Evolutionary conservation across 2,329 filamentous ascomycete species (phyloP), one percentile per base, ranked within the genome.

Genomic region (Atkinsonella texensis): DNA sequence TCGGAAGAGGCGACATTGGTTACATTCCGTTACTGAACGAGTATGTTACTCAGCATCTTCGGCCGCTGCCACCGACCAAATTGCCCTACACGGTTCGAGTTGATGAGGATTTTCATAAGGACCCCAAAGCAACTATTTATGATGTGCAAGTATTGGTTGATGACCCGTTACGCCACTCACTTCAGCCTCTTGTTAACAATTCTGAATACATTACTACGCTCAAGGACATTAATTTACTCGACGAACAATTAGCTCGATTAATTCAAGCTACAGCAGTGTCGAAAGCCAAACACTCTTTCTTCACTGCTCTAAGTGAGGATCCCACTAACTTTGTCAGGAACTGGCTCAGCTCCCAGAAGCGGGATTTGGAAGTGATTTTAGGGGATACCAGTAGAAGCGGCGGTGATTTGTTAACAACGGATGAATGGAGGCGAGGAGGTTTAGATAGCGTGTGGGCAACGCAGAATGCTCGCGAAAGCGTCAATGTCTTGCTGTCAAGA

Each of bases 81-180:
- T 79, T 98, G 35, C 77, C 83, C 20, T 98, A 96, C 72, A 98
- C 90, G 9, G 93, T 98, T 64, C 88, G 91, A 53, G 86, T 96
- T 41, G 93, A 98, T 66, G 77, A 88, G 61, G 81, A 84, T 9
- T 91, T 90, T 62, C 84, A 91, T 63, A 82, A 81, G 58, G 71
- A 82, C 52, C 84, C 88, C 4, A 74, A 80, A 49, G 83, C 88
- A 1, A 96, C 90, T 6, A 75, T 97, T 59, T 96, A 96, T 71
- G 91, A 97, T 67, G 77, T 98, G 46, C 83, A 84, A 59, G 87
- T 98, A 45, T 77, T 83, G 1, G 78, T 95, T 15, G 87, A 94
- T 59, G 89, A 95, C 63, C 88, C 90, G 1, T 75, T 94, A 48
- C 83, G 83, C 49, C 75, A 77, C 35, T 80, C 79, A 60, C 77